These are phyloP conservation scores for Fusarium foetens DNA, from an alignment of 2,329 filamentous ascomycete genomes.

Conservation along the genomic window DNA sequence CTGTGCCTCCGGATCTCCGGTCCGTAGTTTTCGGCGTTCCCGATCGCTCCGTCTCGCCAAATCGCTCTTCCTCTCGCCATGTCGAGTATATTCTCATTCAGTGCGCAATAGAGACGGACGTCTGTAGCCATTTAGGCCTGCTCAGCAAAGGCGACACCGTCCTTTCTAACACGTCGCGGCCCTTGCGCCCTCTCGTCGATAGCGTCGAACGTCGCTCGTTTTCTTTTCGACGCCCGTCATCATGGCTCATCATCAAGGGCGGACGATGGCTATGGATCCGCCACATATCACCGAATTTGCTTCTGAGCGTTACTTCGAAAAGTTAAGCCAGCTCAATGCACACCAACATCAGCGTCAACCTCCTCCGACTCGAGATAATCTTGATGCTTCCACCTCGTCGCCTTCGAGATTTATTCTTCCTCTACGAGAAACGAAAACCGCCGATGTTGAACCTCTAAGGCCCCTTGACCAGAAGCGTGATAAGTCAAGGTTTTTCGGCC, in stretches of 20 bases:
- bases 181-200: slow-evolving; percentile 3
- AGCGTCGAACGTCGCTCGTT: slow-evolving; percentile 34
- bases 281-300: slow-evolving; percentile 74
- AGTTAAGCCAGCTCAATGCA: slow-evolving; percentile 65
- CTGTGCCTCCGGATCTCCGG: slow-evolving; percentile 7
- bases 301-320: slow-evolving; percentile 71
- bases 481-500: slow-evolving; percentile 55
- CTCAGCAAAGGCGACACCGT: slow-evolving; percentile 40
- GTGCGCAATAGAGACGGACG: slow-evolving; percentile 51
- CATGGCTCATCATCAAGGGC: slow-evolving; percentile 50
- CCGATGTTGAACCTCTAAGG: slow-evolving; percentile 47
- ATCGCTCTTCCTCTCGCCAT: slow-evolving; percentile 41
- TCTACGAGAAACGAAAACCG: slow-evolving; percentile 53
- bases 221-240: slow-evolving; percentile 25
- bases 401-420: slow-evolving; percentile 62
- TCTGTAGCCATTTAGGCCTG: slow-evolving; percentile 44
- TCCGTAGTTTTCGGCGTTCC: slow-evolving; percentile 21
- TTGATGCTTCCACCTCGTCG: slow-evolving; percentile 41
- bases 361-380: slow-evolving; percentile 26
- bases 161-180: slow-evolving; percentile 14
- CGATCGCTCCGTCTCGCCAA: slow-evolving; percentile 28
- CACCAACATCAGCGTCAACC: slow-evolving; percentile 56
- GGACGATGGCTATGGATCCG: slow-evolving; percentile 64
- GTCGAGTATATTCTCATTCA: slow-evolving; percentile 43
- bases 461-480: slow-evolving; percentile 52